Conservation (phyloP, 139 green algal genomes). For the Desmodesmus armatus region DNA sequence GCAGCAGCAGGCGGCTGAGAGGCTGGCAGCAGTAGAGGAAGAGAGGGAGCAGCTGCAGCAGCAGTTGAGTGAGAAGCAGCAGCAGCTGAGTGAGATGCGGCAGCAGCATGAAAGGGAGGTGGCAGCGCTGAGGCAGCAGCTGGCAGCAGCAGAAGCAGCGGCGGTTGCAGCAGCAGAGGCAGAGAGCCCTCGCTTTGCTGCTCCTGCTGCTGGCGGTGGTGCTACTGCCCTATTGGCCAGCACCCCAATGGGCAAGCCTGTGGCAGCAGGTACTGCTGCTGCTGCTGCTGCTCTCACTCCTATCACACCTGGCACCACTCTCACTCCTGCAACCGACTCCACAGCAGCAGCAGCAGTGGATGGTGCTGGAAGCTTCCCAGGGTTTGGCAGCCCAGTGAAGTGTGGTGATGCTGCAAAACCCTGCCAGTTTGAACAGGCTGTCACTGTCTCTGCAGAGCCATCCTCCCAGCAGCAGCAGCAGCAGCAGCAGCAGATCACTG, state of each 20-base stretch:
- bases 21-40: no score
- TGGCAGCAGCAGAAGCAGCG: neutral
- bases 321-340: neutral
- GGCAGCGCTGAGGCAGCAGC: no score
- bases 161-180: neutral
- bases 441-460: neutral
- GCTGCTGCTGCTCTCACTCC: neutral
- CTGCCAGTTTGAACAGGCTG: neutral
- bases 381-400: neutral
- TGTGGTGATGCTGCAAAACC: neutral
- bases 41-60: no score
- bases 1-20: no score
- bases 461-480: neutral
- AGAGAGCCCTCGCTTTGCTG: neutral
- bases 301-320: no score
- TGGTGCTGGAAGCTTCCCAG: neutral
- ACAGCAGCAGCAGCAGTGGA: neutral
- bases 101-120: no score
- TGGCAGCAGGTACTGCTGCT: neutral
- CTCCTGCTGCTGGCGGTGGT: constrained; percentile 3
- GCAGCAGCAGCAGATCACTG: no score
- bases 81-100: no score
- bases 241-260: neutral
- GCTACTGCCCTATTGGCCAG: neutral
- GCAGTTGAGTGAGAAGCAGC: no score